Base-by-base conservation (phyloP, 768 basidiomycete genomes). In the Leccinellum rugosiceps region DNA sequence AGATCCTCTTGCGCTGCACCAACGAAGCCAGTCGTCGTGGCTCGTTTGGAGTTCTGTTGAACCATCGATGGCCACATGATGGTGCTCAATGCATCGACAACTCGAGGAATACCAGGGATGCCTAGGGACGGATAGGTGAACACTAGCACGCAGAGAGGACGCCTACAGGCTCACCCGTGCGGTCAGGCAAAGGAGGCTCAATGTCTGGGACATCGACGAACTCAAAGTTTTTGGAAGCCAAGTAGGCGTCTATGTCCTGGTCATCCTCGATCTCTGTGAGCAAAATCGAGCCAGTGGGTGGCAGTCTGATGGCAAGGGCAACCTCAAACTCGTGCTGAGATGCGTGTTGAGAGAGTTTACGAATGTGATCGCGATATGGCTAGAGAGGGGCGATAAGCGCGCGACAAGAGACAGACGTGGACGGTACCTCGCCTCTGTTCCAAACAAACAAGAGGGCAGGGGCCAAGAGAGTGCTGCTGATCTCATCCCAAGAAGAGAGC, bases 21-120 rank as follows among this genome's bases (percentile, higher is more conserved):
- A 28, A 52, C 47, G 28, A 47, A 44, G 34, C 41, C 46, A 26
- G 53, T 23, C n/a, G 48, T 34, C 0, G 48, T 49, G 15, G 13
- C 30, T 3, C 55, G 47, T 46, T 58, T 59, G 47, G 56, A 52
- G 26, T 53, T 30, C 35, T 57, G 62, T 4, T 53, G 65, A 47
- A 81, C 72, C 82, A 94, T 86, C 0, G 87, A 87, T 4, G 91
- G 87, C 91, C 91, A 94, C 86, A 93, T 91, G 64, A 94, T 83
- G 1, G 92, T 92, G 69, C 89, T 87, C 45, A 94, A 74, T 11
- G 91, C 88, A 65, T 92, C 90, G 19, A 90, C 63, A 8, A 92
- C 84, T 25, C 92, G 84, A 30, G 83, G 80, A 32, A 91, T 79
- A 13, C 81, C 81, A 15, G 68, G 80, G 52, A 83, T 77, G 17